phyloP scores from a whole-genome alignment of 2,329 filamentous ascomycete genomes.

The Amylocarpus encephaloides region DNA sequence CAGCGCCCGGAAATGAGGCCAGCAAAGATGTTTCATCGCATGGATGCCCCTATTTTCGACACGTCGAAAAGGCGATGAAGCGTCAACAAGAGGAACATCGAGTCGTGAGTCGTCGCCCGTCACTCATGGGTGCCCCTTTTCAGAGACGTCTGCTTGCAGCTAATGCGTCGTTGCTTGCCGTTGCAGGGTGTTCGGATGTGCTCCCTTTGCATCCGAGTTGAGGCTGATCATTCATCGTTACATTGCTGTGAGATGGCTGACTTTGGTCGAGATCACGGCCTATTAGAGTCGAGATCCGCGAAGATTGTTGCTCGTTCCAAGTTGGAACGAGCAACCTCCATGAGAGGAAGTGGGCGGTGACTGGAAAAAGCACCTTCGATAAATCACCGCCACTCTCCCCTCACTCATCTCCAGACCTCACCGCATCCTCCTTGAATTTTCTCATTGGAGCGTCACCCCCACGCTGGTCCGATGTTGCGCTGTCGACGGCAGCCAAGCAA shows the following conservation, averaged over 20 bases:
- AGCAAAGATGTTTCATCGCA: neutral
- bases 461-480: neutral
- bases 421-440: neutral
- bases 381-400: neutral
- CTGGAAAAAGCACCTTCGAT: neutral
- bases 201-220: neutral
- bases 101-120: too few species aligned
- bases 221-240: slow-evolving; percentile 1
- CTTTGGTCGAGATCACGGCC: neutral
- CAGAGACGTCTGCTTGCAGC: neutral
- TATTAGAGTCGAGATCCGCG: neutral
- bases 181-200: neutral
- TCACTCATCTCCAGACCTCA: neutral
- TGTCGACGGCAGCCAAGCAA: neutral
- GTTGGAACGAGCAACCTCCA: too few species aligned
- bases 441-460: neutral
- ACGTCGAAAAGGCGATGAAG: neutral
- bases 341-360: too few species aligned
- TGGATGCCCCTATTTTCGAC: neutral
- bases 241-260: too few species aligned
- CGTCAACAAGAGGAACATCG: neutral
- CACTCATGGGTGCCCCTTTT: too few species aligned
- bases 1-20: neutral
- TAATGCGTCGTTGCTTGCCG: neutral
- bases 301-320: too few species aligned